A percentile compares a stretch with the other conserved stretches of the same genome.
phyloP scores from a whole-genome alignment of 306 rosid genomes.

The Prunus davidiana region DNA sequence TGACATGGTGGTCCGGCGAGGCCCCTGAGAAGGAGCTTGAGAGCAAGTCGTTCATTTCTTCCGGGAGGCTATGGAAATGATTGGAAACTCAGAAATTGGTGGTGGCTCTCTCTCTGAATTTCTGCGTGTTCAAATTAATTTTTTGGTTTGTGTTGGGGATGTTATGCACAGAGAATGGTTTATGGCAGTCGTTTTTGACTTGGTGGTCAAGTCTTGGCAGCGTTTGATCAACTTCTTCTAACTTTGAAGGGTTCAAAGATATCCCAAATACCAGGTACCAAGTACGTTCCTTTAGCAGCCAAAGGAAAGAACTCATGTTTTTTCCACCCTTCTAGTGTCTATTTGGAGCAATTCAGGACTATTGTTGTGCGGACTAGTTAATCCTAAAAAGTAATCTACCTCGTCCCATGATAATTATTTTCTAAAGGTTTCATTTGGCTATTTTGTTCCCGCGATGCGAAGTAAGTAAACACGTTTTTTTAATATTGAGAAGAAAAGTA shows the following conservation, averaged over 20 bases:
- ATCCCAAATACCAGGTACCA: not conserved
- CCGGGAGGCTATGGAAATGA: not conserved
- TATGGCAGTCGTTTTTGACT: conserved; percentile 15
- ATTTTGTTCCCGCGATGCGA: too few relatives aligned
- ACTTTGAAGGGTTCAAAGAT: not conserved
- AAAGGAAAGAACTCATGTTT: not conserved
- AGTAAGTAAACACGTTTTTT: too few relatives aligned
- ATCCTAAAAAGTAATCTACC: too few relatives aligned
- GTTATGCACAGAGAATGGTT: conserved; percentile 1
- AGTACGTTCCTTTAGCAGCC: not conserved
- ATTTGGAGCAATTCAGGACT: not conserved
- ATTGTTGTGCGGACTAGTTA: not conserved
- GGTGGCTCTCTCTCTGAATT: not conserved
- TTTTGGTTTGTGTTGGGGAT: not conserved
- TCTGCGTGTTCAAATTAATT: not conserved
- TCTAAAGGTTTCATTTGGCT: too few relatives aligned
- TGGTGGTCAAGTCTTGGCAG: not conserved
- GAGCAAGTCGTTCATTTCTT: conserved; percentile 69
- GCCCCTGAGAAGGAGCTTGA: conserved; percentile 60
- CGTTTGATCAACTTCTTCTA: not conserved
- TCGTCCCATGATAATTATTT: too few relatives aligned
- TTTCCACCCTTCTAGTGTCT: not conserved
- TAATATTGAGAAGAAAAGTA: too few relatives aligned
- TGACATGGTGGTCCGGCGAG: conserved; percentile 66
- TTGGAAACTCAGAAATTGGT: not conserved